Percentiles rank a stretch among this genome's conserved stretches.
phyloP scores from a whole-genome alignment of 495 filamentous ascomycete genomes.

The Lophiotrema nucula region DNA sequence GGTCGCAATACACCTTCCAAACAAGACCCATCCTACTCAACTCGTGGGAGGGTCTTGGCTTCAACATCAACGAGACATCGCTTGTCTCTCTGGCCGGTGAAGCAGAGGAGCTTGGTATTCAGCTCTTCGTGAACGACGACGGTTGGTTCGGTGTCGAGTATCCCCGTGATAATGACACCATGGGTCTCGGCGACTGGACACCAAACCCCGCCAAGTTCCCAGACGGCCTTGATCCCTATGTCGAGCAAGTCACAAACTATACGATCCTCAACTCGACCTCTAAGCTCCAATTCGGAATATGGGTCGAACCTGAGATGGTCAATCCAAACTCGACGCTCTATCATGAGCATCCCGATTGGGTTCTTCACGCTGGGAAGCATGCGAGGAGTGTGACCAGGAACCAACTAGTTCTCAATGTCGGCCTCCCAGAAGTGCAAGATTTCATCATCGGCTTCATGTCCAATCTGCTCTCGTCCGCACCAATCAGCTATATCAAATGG shows the following conservation, averaged over 20 bases:
- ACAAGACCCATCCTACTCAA: constrained; percentile 54
- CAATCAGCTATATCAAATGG: constrained; percentile 58
- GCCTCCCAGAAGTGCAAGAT: constrained; percentile 53
- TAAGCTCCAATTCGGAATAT: constrained; percentile 53
- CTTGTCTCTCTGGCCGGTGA: constrained; percentile 51
- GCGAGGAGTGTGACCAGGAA: constrained; percentile 51
- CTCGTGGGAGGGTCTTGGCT: constrained; percentile 58
- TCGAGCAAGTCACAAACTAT: constrained; percentile 47
- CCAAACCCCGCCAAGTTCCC: constrained; percentile 55
- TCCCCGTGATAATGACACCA: constrained; percentile 49
- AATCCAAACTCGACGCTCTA: constrained; percentile 56
- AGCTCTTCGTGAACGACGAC: constrained; percentile 57
- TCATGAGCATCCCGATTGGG: constrained; percentile 55
- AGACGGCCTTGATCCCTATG: constrained; percentile 48
- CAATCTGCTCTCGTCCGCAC: constrained; percentile 47
- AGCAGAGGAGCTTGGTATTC: constrained; percentile 51
- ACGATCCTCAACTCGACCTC: constrained; percentile 45
- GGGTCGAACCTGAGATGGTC: constrained; percentile 62
- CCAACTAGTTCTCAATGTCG: constrained; percentile 56
- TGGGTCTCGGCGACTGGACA: constrained; percentile 56
- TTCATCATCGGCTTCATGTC: constrained; percentile 53
- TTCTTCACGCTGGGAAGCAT: constrained; percentile 51
- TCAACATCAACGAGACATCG: constrained; percentile 49
- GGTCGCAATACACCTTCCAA: constrained; percentile 49
- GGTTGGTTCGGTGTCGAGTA: constrained; percentile 59